phyloP scores from a whole-genome alignment of 345 rosid genomes.

The Salix exigua region DNA sequence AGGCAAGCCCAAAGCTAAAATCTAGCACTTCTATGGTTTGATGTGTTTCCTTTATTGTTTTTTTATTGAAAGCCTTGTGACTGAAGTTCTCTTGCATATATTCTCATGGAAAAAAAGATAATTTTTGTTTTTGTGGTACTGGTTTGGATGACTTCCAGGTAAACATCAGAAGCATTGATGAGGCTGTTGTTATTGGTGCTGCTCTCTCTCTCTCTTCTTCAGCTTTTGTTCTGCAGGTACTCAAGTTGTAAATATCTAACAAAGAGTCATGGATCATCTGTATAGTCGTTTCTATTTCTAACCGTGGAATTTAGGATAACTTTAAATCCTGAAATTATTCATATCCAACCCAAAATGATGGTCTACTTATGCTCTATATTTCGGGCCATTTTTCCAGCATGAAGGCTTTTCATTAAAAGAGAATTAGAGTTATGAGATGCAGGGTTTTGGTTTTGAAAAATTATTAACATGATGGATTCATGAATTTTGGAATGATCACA shows the following conservation, averaged over 20 bases:
- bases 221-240: slow-evolving; percentile 96
- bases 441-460: slow-evolving; percentile 1
- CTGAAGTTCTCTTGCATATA: neutral
- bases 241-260: slow-evolving; percentile 13
- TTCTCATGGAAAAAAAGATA: neutral
- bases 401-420: neutral
- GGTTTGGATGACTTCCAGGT: slow-evolving; percentile 44
- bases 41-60: neutral
- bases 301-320: neutral
- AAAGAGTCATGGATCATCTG: neutral
- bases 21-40: neutral
- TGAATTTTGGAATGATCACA: neutral
- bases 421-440: neutral
- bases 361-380: neutral
- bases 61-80: neutral
- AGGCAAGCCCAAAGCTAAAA: neutral
- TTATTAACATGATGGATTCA: neutral
- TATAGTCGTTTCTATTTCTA: neutral
- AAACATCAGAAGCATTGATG: slow-evolving; percentile 93
- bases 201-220: slow-evolving; percentile 95
- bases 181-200: slow-evolving; percentile 94
- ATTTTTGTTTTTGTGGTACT: slow-evolving; percentile 2
- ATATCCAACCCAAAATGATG: neutral
- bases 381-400: neutral
- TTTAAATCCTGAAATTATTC: neutral